Base-by-base conservation (phyloP, 2,329 filamentous ascomycete genomes). In the Leptographium lundbergii region DNA sequence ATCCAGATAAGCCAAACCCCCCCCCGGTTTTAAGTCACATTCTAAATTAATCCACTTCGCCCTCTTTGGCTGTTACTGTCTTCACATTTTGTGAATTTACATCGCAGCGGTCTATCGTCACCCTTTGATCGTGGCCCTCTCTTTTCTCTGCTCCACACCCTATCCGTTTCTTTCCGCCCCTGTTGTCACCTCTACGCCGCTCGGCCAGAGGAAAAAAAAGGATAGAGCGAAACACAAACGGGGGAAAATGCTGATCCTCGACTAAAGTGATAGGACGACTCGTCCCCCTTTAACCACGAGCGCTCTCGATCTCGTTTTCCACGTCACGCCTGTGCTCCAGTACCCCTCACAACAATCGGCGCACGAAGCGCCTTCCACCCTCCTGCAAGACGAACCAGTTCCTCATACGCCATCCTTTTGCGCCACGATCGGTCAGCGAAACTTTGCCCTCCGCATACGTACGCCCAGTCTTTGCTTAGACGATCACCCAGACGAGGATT, bases 261-360 rank as follows among this genome's bases (percentile, higher is more conserved):
- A 58, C 51, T 58, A 52, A 54, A 52, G 39, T 25, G 45, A 36
- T 36, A 42, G 57, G 57, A 54, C 57, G 57, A 19, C 17, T 27
- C n/a, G 51, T 54, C 57, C 57, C 56, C 57, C 57, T 47, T 58
- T 54, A 54, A 17, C 56, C 42, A 57, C 32, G 53, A 55, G 34
- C 51, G 29, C 27, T 54, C 51, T 47, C 36, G 22, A 56, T 22
- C 17, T 56, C 32, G 39, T 27, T 27, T 32, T 34, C 9, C 22
- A 24, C 36, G 22, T 45, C 42, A 19, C 42, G 42, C 17, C 42
- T 45, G 42, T 42, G 36, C 34, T 22, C 34, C 9, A 45, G 19
- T 56, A 17, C 34, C 54, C n/a, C 48, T 19, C 48, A 29, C 48
- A 29, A 7, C 7, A 19, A 29, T 4, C 22, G 25, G 22, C 25